Evolutionary conservation across 1,284 basidiomycete species (phyloP), one percentile per base, ranked within the genome.

Genomic region (Leccinum brunneo-olivaceum): DNA sequence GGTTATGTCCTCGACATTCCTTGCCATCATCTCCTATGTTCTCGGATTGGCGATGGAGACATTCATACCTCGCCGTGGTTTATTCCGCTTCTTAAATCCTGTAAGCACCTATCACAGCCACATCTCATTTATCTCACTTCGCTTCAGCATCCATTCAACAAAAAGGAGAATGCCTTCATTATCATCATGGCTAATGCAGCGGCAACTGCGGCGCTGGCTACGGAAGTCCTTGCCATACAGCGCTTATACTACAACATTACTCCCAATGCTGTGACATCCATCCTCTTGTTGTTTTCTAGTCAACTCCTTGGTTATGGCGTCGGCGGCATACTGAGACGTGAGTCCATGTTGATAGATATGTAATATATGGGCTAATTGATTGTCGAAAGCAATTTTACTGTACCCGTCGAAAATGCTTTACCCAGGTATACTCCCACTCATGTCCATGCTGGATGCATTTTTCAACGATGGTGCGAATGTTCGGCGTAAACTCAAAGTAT

Each of bases 181-280:
- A 71, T 81, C 16, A 81, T 84, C 52, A 81, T 84, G 78, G 60
- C 81, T 2, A 77, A 77, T 28, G 79, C 83, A 5, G 79, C 81
- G 1, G 72, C 78, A 2, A 73, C 73, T 5, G 76, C 78, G 0
- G 81, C 83, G 0, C 70, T 81, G 33, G 83, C 74, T 1, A 81
- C 81, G 37, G 76, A 80, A 45, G 70, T 87, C 29, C 71, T 84
- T 36, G 79, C 81, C 0, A 80, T 81, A 1, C 72, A 85, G 36
- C 70, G 76, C 34, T 51, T 69, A 20, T 72, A 62, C 35, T 83
- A 84, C 50, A 68, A 77, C 50, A 71, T 80, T 44, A 72, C 62
- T 3, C 70, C 79, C 1, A 74, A 78, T 45, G 61, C 70, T 12
- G 73, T 61, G 5, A 61, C 72, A 6, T 76, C 77, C 16, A 74